Percentiles rank a stretch among this genome's conserved stretches.
Evolutionary conservation across 2,329 filamentous ascomycete species (phyloP).

Genomic region (Cercospora sp.): DNA sequence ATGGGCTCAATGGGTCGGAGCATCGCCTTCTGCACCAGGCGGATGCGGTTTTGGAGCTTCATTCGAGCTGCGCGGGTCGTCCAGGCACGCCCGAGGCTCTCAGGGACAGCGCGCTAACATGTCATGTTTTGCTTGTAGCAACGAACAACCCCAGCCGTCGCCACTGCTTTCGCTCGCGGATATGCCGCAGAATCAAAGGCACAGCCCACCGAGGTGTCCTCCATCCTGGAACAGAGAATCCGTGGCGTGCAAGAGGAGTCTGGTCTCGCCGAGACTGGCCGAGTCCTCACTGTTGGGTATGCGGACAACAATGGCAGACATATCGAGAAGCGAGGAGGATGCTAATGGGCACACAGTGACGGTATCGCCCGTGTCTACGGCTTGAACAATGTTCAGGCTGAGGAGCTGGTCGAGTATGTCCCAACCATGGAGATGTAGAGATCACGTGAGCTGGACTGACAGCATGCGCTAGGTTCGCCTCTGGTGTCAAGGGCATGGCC

Average conservation of each 20-base stretch:
- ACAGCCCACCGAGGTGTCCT: constrained; percentile 95
- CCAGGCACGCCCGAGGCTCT: constrained; percentile 29
- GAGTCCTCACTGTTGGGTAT: constrained; percentile 98
- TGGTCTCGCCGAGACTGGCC: constrained; percentile 94
- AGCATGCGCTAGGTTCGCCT: constrained; percentile 76
- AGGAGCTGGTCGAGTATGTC: constrained; percentile 96
- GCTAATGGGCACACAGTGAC: constrained; percentile 66
- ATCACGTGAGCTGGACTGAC: constrained; percentile 22
- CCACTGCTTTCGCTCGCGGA: constrained; percentile 71
- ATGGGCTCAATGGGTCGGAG: constrained; percentile 45
- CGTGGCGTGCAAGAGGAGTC: constrained; percentile 97
- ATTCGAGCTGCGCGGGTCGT: constrained; percentile 41
- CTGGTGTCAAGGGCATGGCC: constrained; percentile 99
- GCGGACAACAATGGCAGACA: constrained; percentile 45
- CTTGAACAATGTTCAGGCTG: constrained; percentile 99
- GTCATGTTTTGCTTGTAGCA: constrained; percentile 62
- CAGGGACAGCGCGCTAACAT: constrained; percentile 48
- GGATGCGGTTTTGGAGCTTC: constrained; percentile 38
- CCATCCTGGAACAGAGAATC: constrained; percentile 98
- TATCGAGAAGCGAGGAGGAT: neutral
- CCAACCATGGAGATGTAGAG: constrained; percentile 5
- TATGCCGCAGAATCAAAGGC: constrained; percentile 95
- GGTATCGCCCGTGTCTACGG: constrained; percentile 99
- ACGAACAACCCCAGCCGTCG: constrained; percentile 79
- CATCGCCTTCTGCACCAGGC: constrained; percentile 44